These are phyloP conservation scores for Myxozyma mucilagina DNA, from an alignment of 805 yeast genomes.

Conservation along the genomic window DNA sequence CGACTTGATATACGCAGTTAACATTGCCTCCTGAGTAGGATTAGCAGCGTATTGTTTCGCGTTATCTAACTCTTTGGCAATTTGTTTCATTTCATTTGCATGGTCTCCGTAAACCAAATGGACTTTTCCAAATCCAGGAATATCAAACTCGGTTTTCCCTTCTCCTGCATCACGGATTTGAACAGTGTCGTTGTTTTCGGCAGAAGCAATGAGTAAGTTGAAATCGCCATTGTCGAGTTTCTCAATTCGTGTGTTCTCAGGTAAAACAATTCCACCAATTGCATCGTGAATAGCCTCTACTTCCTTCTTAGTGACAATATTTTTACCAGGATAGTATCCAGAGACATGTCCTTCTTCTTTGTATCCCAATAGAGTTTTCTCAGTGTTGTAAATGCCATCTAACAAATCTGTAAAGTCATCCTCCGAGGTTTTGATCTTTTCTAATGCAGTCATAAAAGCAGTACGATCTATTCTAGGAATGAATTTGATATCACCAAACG, in stretches of 20 bases:
- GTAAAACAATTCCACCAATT: constrained; percentile 63
- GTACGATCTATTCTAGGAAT: constrained; percentile 60
- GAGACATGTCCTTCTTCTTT: constrained; percentile 75
- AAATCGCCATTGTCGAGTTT: constrained; percentile 52
- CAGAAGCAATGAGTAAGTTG: constrained; percentile 67
- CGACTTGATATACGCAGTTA: constrained; percentile 64
- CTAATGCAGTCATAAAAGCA: constrained; percentile 52
- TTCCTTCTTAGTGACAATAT: constrained; percentile 53
- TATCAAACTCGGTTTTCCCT: constrained; percentile 39
- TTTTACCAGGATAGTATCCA: constrained; percentile 60
- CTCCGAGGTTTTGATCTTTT: constrained; percentile 40
- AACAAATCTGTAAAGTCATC: constrained; percentile 38
- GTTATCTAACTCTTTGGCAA: constrained; percentile 54
- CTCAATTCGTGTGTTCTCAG: constrained; percentile 76
- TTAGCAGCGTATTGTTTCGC: constrained; percentile 71
- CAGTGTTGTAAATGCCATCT: constrained; percentile 52
- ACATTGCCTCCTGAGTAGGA: constrained; percentile 66
- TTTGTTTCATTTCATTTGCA: constrained; percentile 58
- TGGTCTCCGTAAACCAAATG: constrained; percentile 73
- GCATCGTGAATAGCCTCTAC: constrained; percentile 66
- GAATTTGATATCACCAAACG: constrained; percentile 87
- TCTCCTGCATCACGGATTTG: constrained; percentile 17
- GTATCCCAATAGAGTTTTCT: constrained; percentile 67
- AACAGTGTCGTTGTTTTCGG: not conserved
- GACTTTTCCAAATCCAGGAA: constrained; percentile 44